Evolutionary conservation across 78 protist genomes (phyloP).

Genomic region (Pigoraptor vietnamica): DNA sequence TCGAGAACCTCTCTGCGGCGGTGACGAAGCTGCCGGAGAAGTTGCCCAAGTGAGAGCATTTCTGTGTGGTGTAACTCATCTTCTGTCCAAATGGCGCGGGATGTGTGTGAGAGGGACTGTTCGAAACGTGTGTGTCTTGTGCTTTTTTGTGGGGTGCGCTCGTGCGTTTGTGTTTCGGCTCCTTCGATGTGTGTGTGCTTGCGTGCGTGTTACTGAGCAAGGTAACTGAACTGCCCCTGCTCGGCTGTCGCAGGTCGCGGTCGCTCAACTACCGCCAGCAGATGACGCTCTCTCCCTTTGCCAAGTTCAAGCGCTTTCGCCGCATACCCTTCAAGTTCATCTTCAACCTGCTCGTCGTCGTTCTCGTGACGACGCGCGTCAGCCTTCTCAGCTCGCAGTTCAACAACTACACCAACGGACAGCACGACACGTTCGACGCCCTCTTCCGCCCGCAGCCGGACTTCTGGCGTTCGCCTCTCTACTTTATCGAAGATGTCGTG

Average conservation of each 20-base stretch:
- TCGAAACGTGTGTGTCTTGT: no score
- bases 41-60: neutral
- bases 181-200: no score
- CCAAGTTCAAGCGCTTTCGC: neutral
- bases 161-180: no score
- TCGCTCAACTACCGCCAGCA: neutral
- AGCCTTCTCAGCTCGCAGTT: neutral
- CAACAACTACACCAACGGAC: neutral
- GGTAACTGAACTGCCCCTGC: neutral
- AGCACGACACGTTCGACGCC: constrained; percentile 9
- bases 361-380: neutral
- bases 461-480: neutral
- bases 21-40: neutral
- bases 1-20: neutral
- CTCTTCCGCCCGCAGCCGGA: constrained; percentile 1
- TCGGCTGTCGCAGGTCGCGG: neutral
- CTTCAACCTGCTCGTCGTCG: neutral
- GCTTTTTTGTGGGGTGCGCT: no score
- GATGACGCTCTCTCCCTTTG: neutral
- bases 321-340: constrained; percentile 13
- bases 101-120: no score
- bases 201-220: no score
- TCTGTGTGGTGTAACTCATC: no score
- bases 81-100: no score
- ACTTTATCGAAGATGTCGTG: neutral